These are phyloP conservation scores for Rubroshorea leprosula DNA, from an alignment of 345 rosid genomes.

Conservation along the genomic window DNA sequence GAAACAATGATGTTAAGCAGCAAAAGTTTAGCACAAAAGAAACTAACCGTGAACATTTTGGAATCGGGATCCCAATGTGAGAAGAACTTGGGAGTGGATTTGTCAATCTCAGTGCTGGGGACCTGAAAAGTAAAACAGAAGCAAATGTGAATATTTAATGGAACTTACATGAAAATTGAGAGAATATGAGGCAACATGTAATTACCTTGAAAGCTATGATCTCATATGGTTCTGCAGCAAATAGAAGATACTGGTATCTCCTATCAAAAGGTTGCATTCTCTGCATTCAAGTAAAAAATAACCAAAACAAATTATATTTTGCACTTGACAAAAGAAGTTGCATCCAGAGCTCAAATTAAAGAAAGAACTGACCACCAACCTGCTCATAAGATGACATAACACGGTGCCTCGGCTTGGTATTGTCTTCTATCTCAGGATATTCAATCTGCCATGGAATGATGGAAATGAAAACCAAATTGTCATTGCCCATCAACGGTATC, in stretches of 20 bases:
- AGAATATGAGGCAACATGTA: not conserved
- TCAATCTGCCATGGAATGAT: conserved; percentile 51
- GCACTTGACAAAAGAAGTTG: not conserved
- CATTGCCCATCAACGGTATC: not conserved
- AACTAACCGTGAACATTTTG: conserved; percentile 92
- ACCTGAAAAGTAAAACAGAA: conserved; percentile 43
- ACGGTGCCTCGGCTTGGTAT: conserved; percentile 77
- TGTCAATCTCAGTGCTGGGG: conserved; percentile 97
- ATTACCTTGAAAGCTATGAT: conserved; percentile 88
- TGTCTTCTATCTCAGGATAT: conserved; percentile 96
- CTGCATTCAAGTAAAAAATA: conserved; percentile 35
- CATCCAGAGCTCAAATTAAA: not conserved
- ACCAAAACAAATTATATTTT: conserved; percentile 4
- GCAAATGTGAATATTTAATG: conserved; percentile 1
- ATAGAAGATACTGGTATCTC: conserved; percentile 85
- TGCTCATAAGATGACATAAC: conserved; percentile 98
- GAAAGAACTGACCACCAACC: conserved; percentile 32
- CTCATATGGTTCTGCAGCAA: conserved; percentile 98
- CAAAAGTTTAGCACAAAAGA: not conserved
- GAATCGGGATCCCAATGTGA: conserved; percentile 99
- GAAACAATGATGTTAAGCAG: not conserved
- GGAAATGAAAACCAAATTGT: not conserved
- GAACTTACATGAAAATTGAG: conserved; percentile 7
- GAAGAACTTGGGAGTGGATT: conserved; percentile 94
- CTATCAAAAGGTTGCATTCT: conserved; percentile 78